Evolutionary conservation across 257 asterid species (phyloP), one percentile per base, ranked within the genome.

Genomic region (Gynochthodes officinalis): DNA sequence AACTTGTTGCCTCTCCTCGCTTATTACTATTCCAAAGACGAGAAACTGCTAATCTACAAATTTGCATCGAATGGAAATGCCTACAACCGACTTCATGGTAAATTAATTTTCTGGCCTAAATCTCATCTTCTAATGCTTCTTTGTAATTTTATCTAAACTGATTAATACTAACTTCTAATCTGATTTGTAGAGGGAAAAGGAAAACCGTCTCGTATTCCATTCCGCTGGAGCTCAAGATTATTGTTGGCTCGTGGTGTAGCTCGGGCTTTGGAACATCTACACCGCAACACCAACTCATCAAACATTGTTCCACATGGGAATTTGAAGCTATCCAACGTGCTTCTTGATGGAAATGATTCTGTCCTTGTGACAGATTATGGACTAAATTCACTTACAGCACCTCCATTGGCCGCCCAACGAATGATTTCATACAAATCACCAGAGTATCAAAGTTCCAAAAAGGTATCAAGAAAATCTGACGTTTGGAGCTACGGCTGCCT

Each of bases 401-500:
- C 46, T 30, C 83, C 93, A 11, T 39, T 87, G 16, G 91, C 89
- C 30, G 79, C 80, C 19, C 94, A 86, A 64, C 82, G 88, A 0
- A 87, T 89, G 95, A 83, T 77, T 42, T 74, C 89, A 67, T 91
- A 67, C 85, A 84, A 77, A 68, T 81, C 95, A 32, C 97, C 97
- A 5, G 97, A 91, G 69, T 89, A 78, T 66, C 85, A 75, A 54
- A 71, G 74, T 2, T 78, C 71, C 64, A 89, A 88, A 49, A 74
- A 54, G 37, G 77, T 89, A 21, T 79, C 93, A 0, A 85, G 82
- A 32, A 89, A 89, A 59, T 84, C 97, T 11, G 97, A 91, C 44
- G 82, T 91, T 13, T 88, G 95, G 92, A 88, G 93, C 93, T 91
- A 82, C 64, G 97, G 97, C 11, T 80, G 87, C 77, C 74, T 89